Evolutionary conservation across 768 basidiomycete species (phyloP), one percentile per base, ranked within the genome.

Genomic region (Tulasnella sp.): DNA sequence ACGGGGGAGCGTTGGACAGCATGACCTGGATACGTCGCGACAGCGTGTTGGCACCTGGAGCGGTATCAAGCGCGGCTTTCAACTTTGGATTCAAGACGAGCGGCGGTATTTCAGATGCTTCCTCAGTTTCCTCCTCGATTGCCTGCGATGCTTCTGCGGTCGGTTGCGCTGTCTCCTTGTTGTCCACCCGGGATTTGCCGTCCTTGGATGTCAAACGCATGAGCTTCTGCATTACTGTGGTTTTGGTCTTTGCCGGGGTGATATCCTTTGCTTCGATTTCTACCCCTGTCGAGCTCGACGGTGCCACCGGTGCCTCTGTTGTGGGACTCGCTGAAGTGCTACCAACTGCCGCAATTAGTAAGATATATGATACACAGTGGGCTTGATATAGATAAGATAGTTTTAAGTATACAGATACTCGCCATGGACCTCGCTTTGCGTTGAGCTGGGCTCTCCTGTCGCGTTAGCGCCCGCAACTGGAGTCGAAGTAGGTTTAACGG

Each of bases 1-100:
- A 59, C 5, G 57, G 46, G 7, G 57, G 57, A 17, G 49, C 21
- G 57, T 31, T 59, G 7, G 57, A 59, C 11, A 59, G 57, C 31
- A 59, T 34, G 17, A 50, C 15, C 30, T 59, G 57, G 46, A 59
- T 59, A 31, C 57, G 27, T 27, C 49, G 46, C 29, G 57, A 48
- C 7, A 59, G 57, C 19, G 34, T 59, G 19, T 56, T 56, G 24
- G 54, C 21, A 15, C 43, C 54, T 21, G 54, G 54, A 9, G 29
- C n/a, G 11, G 42, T 12, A 12, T 25, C 30, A 25, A 12, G 29
- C 12, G 34, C 19, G n/a, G 54, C 54, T 4, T 21, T 38, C 11
- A 41, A 41, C n/a, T 31, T 53, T n/a, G 52, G 17, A 53, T 31
- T 31, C 8, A 41, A 22, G 15, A 30, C 17, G 15, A 34, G 49